A percentile compares a stretch with the other conserved stretches of the same genome.
Conservation (phyloP, 2,329 filamentous ascomycete genomes). For the Trichoderma lentiforme region DNA sequence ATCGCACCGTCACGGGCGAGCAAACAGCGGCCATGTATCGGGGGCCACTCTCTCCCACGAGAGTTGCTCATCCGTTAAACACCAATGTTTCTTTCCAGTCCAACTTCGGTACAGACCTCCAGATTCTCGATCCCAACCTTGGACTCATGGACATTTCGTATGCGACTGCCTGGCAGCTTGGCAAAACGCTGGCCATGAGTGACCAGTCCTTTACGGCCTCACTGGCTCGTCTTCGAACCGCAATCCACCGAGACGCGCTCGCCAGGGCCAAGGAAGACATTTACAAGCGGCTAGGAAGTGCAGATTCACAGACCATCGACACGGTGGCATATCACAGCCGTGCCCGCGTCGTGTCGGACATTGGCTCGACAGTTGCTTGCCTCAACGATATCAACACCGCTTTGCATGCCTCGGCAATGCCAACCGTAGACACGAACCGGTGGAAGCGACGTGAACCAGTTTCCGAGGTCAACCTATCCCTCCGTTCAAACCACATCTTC, state of each 20-base stretch:
- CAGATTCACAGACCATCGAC: not conserved
- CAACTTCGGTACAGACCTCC: not conserved
- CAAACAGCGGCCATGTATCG: not conserved
- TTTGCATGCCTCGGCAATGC: not conserved
- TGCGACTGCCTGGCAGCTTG: not conserved
- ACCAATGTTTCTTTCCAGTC: not conserved
- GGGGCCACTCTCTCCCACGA: not conserved
- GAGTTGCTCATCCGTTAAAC: not conserved
- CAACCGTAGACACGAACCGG: not conserved
- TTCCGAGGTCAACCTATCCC: not conserved
- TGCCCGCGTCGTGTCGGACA: not conserved
- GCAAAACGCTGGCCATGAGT: not conserved
- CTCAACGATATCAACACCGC: not conserved
- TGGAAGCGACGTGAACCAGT: not conserved
- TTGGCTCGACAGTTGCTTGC: not conserved
- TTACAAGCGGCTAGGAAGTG: not conserved
- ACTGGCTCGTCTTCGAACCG: not conserved
- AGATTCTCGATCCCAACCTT: not conserved
- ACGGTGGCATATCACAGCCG: not conserved
- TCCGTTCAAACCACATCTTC: not conserved
- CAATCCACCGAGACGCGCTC: not conserved
- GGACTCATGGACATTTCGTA: not conserved
- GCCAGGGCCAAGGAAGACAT: not conserved
- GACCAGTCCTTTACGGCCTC: not conserved
- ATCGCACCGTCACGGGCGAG: not conserved